Percentiles rank a stretch among this genome's conserved stretches.
Conservation (phyloP, 2,329 filamentous ascomycete species). For the Beauveria caledonica region DNA sequence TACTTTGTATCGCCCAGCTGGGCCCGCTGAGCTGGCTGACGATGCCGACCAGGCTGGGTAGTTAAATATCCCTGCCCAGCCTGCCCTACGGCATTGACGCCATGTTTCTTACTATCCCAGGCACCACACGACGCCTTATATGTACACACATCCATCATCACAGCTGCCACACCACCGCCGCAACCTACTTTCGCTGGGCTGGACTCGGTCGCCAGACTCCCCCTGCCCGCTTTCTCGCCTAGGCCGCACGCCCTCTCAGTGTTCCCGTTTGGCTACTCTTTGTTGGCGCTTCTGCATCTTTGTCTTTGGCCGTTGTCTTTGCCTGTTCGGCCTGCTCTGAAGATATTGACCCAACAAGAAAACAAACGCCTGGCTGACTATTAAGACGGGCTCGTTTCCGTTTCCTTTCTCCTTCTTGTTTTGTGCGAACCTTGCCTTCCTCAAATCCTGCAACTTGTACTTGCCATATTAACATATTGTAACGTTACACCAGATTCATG, state of each 20-base stretch:
- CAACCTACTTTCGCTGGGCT: neutral
- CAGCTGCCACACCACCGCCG: neutral
- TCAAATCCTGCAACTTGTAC: neutral
- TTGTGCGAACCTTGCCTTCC: neutral
- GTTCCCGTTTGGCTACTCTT: constrained; percentile 1
- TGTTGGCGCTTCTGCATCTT: neutral
- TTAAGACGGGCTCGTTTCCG: constrained; percentile 1
- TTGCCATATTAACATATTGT: neutral
- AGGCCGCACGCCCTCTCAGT: neutral
- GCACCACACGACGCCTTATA: neutral
- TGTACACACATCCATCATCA: neutral
- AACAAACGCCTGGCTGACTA: neutral
- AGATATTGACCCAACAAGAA: constrained; percentile 5
- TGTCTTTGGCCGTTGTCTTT: neutral
- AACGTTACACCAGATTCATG: constrained; percentile 3
- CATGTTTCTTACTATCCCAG: neutral
- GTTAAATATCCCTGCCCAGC: neutral
- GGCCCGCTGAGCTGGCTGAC: neutral
- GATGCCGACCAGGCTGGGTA: neutral
- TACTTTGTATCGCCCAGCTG: neutral
- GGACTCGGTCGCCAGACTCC: neutral
- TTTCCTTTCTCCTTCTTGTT: neutral
- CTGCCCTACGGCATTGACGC: neutral
- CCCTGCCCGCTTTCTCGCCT: neutral
- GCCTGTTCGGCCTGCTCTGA: neutral